These are phyloP conservation scores for Beauveria scarabaeidicola DNA, from an alignment of 2,329 filamentous ascomycete species.

Conservation along the genomic window DNA sequence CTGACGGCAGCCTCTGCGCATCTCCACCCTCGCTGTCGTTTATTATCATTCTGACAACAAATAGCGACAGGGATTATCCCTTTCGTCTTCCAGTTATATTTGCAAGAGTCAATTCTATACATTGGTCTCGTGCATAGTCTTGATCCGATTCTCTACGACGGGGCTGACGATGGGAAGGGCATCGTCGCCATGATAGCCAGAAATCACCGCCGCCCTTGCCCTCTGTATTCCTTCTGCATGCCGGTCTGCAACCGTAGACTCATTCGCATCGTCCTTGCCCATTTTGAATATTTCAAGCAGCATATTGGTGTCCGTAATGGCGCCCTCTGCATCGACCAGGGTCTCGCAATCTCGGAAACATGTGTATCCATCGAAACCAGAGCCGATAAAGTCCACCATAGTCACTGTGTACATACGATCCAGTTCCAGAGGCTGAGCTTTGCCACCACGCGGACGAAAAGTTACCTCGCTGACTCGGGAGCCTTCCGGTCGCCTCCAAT, in stretches of 20 bases:
- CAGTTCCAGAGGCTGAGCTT: background rate
- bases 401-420: constrained; percentile 8
- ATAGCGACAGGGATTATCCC: background rate
- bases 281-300: constrained; percentile 14
- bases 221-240: constrained; percentile 2
- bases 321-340: constrained; percentile 16
- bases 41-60: background rate
- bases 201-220: background rate
- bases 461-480: background rate
- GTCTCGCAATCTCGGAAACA: constrained; percentile 15
- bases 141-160: background rate
- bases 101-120: background rate
- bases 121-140: constrained; percentile 18
- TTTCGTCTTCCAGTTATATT: background rate
- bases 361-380: constrained; percentile 19
- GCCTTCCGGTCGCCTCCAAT: constrained; percentile 14
- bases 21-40: background rate
- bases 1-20: background rate
- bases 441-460: background rate
- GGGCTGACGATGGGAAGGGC: background rate
- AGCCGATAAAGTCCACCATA: constrained; percentile 17
- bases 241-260: background rate
- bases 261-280: background rate
- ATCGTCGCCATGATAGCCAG: background rate
- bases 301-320: constrained; percentile 18